Conservation (phyloP, 257 asterid genomes). For the Eustoma russellianum region DNA sequence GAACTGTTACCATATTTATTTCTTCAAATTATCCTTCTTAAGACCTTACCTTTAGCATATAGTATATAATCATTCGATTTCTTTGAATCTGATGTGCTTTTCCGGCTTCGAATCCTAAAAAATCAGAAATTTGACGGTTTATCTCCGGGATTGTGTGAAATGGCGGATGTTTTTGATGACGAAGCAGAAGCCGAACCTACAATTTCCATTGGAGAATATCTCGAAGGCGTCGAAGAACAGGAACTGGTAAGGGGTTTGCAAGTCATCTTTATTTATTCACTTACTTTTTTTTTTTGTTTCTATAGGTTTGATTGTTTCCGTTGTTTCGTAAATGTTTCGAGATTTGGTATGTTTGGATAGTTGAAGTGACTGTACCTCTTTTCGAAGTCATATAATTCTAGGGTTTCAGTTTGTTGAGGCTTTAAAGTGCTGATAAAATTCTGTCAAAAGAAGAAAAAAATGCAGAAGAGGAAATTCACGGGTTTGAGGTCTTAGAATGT, state of each 20-base stretch:
- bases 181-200: constrained; percentile 61
- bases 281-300: background rate
- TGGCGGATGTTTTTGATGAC: constrained; percentile 64
- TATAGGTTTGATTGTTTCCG: background rate
- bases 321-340: background rate
- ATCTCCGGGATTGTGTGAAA: constrained; percentile 8
- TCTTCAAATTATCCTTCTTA: background rate
- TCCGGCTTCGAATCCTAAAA: background rate
- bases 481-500: no score
- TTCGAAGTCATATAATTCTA: no score
- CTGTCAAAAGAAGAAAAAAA: no score
- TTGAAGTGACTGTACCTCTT: no score
- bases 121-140: background rate
- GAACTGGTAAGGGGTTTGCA: constrained; percentile 42
- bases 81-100: no score
- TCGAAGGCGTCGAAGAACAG: constrained; percentile 69
- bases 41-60: no score
- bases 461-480: no score
- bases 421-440: background rate
- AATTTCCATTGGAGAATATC: constrained; percentile 66
- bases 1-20: background rate
- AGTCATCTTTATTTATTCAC: background rate
- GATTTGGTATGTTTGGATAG: background rate
- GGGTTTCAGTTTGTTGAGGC: background rate
- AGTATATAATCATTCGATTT: no score